Evolutionary conservation across 176 grass and related monocot species (phyloP), one percentile per base, ranked within the genome.

Genomic region (Triticum turgidum): DNA sequence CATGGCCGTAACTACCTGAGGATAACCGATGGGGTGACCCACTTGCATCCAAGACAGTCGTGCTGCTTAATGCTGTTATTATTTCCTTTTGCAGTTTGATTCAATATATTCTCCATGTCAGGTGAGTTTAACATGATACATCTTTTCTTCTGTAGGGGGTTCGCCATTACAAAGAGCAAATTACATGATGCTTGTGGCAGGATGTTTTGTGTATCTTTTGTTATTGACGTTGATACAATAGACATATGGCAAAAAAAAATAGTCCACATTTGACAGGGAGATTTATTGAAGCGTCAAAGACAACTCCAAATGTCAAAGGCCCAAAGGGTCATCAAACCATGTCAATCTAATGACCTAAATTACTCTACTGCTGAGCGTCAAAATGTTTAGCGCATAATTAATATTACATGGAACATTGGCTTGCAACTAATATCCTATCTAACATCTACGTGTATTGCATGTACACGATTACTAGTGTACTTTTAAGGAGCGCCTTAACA

Each of bases 181-280:
- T 12, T 82, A 72, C 41, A 82, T 78, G 51, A 78, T 82, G 39
- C 84, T 86, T 72, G 64, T 86, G 29, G 52, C 79, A 41, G 73
- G 79, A 78, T 82, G 72, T 32, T 22, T 90, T 12, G 1, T 86
- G 14, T 78, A 72, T 76, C 73, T 86, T 72, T 42, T 82, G 65
- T 86, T 78, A 52, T 11, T 86, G 56, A 72, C 64, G 70, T 82
- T 82, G 73, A 90, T 81, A 64, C 49, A 7, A 15, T 33, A 63
- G 62, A 77, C 5, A 51, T 38, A 13, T 3, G 25, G 56, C 7
- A 41, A 30, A 2, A 30, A 2, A 71, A 11, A 33, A 63, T 6
- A 83, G 3, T 61, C 5, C 7, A 38, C 11, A 8, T 56, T 17
- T 20, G 29, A 8, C 13, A 82, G 42, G 6, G 30, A 39, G 12